Conservation (phyloP, 169 alveolate species). For the Plasmodium adleri region DNA sequence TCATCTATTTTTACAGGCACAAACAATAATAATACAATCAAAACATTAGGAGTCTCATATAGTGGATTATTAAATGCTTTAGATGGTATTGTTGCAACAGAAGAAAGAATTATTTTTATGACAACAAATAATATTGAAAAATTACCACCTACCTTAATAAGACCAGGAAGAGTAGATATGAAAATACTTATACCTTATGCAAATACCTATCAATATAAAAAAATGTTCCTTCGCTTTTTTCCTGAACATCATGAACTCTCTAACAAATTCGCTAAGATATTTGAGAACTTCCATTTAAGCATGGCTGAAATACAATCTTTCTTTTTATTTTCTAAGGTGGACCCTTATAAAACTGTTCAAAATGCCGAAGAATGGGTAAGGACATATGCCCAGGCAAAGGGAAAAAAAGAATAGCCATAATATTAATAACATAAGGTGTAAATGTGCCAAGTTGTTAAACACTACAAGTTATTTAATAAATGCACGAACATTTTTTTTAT, state of each 20-base stretch:
- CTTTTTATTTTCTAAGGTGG: slow-evolving; percentile 82
- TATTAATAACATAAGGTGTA: no score
- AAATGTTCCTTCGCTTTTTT: slow-evolving; percentile 83
- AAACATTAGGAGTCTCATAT: slow-evolving; percentile 84
- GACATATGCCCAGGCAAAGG: slow-evolving; percentile 55
- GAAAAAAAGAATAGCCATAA: background rate
- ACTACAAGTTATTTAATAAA: no score
- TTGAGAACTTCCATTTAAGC: slow-evolving; percentile 76
- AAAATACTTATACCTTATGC: slow-evolving; percentile 87
- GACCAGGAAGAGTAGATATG: slow-evolving; percentile 90
- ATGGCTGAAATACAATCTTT: slow-evolving; percentile 90
- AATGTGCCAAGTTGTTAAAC: no score
- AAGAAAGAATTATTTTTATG: slow-evolving; percentile 87
- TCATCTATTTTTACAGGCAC: background rate
- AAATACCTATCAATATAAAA: slow-evolving; percentile 79
- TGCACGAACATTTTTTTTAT: background rate
- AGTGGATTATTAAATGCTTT: slow-evolving; percentile 90
- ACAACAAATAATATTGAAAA: slow-evolving; percentile 87
- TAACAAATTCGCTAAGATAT: slow-evolving; percentile 76
- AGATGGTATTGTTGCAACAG: slow-evolving; percentile 90
- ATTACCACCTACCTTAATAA: slow-evolving; percentile 83
- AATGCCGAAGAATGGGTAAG: slow-evolving; percentile 81
- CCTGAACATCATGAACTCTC: slow-evolving; percentile 83
- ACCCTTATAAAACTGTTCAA: slow-evolving; percentile 77
- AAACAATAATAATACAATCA: slow-evolving; percentile 2